Evolutionary conservation across 2,329 filamentous ascomycete species (phyloP), one percentile per base, ranked within the genome.

Genomic region (Aspergillus bombycis): DNA sequence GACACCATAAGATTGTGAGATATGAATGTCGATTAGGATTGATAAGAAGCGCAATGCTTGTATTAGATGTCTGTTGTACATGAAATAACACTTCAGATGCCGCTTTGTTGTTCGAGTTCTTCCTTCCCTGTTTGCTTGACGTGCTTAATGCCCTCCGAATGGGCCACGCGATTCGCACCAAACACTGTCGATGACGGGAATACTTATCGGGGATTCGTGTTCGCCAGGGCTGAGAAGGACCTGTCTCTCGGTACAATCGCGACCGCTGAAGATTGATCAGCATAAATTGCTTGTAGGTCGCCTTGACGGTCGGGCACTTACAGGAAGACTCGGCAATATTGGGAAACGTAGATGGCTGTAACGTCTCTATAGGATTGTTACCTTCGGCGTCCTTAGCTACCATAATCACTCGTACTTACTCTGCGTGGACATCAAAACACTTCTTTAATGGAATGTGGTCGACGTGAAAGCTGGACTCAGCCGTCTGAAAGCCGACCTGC

Each of bases 401-500:
- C 12, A 23, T n/a, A 19, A 3, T 12, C 12, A 26, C 11, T 14
- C 3, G 19, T 8, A 58, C 66, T 9, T 58, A 68, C 65, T 66
- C 57, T 21, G 58, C 56, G 32, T 64, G 50, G 6, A 68, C 50
- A 10, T 56, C 32, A 14, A 57, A 34, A 16, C 67, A 68, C 2
- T 63, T 56, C 10, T 57, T 57, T 23, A 68, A 4, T 1, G 63
- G 61, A 2, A 64, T 62, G 2, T 23, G 53, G 2, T 67, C 34
- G 3, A 58, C 46, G 28, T 19, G 19, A 41, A 46, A 58, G 41
- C 63, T 67, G 1, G 30, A 45, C 3, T 67, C 60, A 2, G 30
- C 50, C 3, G 65, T 68, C 26, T 68, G 62, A 1, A 68, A 48
- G n/a, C 65, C 65, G 32, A 68, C 50, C 67, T 68, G 21, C 26